Percentiles rank a stretch among this genome's conserved stretches.
These are phyloP conservation scores for Cicer yamashitae DNA, from an alignment of 306 rosid species.

Conservation along the genomic window DNA sequence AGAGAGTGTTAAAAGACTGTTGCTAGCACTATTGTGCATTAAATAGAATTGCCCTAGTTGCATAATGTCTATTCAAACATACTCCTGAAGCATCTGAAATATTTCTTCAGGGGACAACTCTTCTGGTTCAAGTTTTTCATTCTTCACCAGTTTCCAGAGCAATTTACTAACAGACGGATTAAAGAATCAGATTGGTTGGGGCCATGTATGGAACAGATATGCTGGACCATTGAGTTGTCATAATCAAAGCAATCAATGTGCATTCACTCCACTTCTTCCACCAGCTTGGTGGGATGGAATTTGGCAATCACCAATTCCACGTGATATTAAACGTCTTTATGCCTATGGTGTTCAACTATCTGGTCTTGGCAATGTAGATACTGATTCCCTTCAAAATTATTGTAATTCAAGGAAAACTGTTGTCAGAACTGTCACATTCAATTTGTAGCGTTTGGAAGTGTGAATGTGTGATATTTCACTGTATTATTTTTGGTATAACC, in stretches of 20 bases:
- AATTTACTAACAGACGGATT: conserved; percentile 75
- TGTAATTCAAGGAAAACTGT: conserved; percentile 70
- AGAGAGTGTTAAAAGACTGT: too few species aligned
- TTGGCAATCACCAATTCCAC: conserved; percentile 89
- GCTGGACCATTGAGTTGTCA: conserved; percentile 87
- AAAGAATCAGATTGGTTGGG: conserved; percentile 93
- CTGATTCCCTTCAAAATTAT: conserved; percentile 55
- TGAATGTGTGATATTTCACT: conserved; percentile 8
- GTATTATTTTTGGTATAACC: conserved; percentile 25
- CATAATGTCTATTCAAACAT: conserved; percentile 23
- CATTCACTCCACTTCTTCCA: conserved; percentile 89
- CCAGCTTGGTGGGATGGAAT: conserved; percentile 95
- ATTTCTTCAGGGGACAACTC: conserved; percentile 62
- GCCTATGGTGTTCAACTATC: conserved; percentile 70
- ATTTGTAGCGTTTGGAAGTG: conserved; percentile 54
- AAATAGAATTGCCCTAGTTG: neutral
- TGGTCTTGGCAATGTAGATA: conserved; percentile 65
- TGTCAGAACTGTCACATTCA: conserved; percentile 64
- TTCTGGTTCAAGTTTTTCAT: conserved; percentile 61
- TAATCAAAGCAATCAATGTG: conserved; percentile 74
- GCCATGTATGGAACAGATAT: conserved; percentile 95
- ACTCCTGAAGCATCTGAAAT: conserved; percentile 19
- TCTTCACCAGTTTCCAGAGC: conserved; percentile 87
- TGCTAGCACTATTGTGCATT: too few species aligned
- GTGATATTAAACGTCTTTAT: conserved; percentile 68